Evolutionary conservation across 2,329 filamentous ascomycete genomes (phyloP).

Genomic region (Xylaria arbuscula): DNA sequence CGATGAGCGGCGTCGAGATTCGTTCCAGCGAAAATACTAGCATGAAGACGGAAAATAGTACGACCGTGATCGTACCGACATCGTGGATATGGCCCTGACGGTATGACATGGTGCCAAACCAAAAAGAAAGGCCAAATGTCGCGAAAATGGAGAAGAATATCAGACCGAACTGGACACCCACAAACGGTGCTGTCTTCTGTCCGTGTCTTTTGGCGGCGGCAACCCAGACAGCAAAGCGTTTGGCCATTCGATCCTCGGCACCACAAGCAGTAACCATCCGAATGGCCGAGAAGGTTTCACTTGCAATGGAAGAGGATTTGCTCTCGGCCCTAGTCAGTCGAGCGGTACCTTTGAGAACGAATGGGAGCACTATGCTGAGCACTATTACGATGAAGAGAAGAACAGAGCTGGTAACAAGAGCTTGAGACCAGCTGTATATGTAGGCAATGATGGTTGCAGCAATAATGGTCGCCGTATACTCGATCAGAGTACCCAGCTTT

Average conservation of each 20-base stretch:
- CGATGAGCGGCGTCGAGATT: conserved; percentile 68
- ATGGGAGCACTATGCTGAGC: conserved; percentile 62
- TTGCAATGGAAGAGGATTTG: conserved; percentile 68
- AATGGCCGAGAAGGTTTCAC: conserved; percentile 69
- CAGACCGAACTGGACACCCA: conserved; percentile 64
- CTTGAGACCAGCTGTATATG: conserved; percentile 67
- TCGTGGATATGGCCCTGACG: conserved; percentile 59
- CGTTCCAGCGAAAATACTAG: conserved; percentile 67
- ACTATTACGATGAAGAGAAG: conserved; percentile 66
- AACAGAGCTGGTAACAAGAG: conserved; percentile 67
- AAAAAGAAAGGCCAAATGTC: conserved; percentile 69
- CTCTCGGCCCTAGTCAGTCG: conserved; percentile 63
- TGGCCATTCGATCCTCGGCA: conserved; percentile 65
- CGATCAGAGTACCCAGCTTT: conserved; percentile 69
- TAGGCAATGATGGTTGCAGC: conserved; percentile 67
- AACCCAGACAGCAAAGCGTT: conserved; percentile 66
- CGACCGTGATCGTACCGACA: conserved; percentile 66
- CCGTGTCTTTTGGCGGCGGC: conserved; percentile 64
- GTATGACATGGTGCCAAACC: conserved; percentile 68
- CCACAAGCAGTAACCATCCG: conserved; percentile 72
- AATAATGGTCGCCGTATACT: conserved; percentile 64
- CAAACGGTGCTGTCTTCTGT: conserved; percentile 60
- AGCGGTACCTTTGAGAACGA: conserved; percentile 64
- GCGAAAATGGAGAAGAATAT: conserved; percentile 66
- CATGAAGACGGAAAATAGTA: conserved; percentile 69